Base-by-base conservation (phyloP, 768 basidiomycete genomes). In the Hygrophorus russula region DNA sequence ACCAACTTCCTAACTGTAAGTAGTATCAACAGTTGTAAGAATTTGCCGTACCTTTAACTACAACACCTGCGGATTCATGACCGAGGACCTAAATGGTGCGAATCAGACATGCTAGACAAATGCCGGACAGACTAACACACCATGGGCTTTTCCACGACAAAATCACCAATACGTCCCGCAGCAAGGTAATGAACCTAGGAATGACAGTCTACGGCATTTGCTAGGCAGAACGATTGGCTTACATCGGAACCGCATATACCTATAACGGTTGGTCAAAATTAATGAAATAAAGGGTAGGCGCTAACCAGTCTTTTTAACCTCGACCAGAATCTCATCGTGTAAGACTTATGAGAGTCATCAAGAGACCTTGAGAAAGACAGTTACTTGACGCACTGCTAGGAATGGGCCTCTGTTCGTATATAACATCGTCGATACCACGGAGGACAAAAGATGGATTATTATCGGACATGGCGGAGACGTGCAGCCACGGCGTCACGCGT, bases 181-280 rank as follows among this genome's bases (percentile, higher is more conserved):
- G 73, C 70, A 29, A 83, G 66, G 59, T 81, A 92, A 56, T 89
- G 86, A 11, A 88, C 78, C 79, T 89, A 53, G 44, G 14, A 43
- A 18, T 27, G 39, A 19, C 2, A 11, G 10, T 15, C 18, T 30
- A 39, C n/a, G 34, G 4, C 18, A n/a, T 10, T 17, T 15, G 49
- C 49, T 50, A 44, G 13, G 36, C 27, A 37, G 38, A 39, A 15
- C 31, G 31, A 32, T 40, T 15, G 39, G 44, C 59, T 51, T 63
- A 84, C 84, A 71, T 94, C 90, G 46, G 87, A 90, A 30, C 90
- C 90, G 57, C 89, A 93, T 50, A 93, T 92, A 41, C 90, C 90
- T 87, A 49, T 17, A 36, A 28, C 41, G 10, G 24, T 24, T 24
- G 24, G 28, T 18, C 33, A 24, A 46, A 15, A 47, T 51, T 29